These are phyloP conservation scores for Cordyceps cateniannulata DNA, from an alignment of 2,329 filamentous ascomycete genomes.

Conservation along the genomic window DNA sequence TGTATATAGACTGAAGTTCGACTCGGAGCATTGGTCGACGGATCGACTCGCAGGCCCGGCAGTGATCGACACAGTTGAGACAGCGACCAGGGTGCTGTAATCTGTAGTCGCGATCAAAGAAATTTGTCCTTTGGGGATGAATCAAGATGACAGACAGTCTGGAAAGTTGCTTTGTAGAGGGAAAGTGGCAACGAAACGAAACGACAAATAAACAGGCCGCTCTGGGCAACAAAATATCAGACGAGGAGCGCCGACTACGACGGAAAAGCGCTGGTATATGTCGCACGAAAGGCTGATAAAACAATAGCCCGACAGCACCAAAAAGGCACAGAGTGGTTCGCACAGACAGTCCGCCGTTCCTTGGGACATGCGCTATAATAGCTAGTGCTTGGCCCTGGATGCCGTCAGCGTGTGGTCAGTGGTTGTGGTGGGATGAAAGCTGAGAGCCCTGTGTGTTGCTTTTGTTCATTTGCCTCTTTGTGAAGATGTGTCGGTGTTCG, in stretches of 20 bases:
- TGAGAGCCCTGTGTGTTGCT: not conserved
- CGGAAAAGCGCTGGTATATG: not conserved
- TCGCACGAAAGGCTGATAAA: not conserved
- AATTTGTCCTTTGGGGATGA: not conserved
- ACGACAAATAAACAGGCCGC: not conserved
- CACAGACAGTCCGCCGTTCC: slow-evolving; percentile 1
- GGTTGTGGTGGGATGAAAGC: not conserved
- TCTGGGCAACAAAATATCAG: not conserved
- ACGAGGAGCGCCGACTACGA: not conserved
- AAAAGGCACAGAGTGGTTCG: not conserved
- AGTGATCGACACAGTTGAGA: slow-evolving; percentile 5
- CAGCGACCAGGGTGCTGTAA: not conserved
- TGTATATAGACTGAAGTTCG: not conserved
- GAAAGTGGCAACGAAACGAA: not conserved
- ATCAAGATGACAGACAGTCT: not conserved
- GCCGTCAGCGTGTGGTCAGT: not conserved
- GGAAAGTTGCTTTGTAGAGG: not conserved
- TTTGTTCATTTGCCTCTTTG: not conserved
- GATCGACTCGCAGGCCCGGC: not conserved
- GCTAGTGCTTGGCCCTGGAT: not conserved
- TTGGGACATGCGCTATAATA: not conserved
- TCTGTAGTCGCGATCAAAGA: not conserved
- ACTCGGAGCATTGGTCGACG: not conserved
- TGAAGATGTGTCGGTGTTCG: no score
- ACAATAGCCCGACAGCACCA: not conserved